These are phyloP conservation scores for Turnera subulata DNA, from an alignment of 345 rosid genomes.

Conservation along the genomic window DNA sequence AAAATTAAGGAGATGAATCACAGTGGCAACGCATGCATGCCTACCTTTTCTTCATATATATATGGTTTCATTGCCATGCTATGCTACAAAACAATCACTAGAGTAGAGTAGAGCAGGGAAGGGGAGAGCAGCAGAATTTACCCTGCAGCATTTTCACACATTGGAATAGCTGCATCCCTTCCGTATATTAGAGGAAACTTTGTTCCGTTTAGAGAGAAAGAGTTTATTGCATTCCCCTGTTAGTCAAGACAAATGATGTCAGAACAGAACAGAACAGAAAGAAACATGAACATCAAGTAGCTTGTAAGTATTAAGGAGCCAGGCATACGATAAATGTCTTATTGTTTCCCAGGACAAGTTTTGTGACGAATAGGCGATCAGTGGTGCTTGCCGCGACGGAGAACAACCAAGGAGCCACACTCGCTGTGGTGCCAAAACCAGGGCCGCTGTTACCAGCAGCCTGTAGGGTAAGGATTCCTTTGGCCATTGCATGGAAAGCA, in stretches of 20 bases:
- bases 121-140: neutral
- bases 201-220: neutral
- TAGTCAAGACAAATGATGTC: neutral
- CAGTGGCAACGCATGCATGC: too few species aligned
- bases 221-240: neutral
- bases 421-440: neutral
- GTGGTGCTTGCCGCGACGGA: neutral
- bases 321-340: neutral
- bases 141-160: neutral
- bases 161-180: neutral
- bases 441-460: neutral
- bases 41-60: too few species aligned
- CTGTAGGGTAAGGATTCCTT: neutral
- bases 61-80: too few species aligned
- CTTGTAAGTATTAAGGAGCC: too few species aligned
- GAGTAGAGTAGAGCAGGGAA: neutral
- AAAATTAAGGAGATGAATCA: too few species aligned
- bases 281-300: too few species aligned
- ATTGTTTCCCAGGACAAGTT: neutral
- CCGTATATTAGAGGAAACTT: neutral
- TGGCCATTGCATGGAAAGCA: neutral
- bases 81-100: neutral
- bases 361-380: neutral
- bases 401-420: neutral
- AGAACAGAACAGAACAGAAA: too few species aligned